A percentile compares a stretch with the other conserved stretches of the same genome.
Conservation (phyloP, 805 yeast species). For the Schwanniomyces sp. region DNA sequence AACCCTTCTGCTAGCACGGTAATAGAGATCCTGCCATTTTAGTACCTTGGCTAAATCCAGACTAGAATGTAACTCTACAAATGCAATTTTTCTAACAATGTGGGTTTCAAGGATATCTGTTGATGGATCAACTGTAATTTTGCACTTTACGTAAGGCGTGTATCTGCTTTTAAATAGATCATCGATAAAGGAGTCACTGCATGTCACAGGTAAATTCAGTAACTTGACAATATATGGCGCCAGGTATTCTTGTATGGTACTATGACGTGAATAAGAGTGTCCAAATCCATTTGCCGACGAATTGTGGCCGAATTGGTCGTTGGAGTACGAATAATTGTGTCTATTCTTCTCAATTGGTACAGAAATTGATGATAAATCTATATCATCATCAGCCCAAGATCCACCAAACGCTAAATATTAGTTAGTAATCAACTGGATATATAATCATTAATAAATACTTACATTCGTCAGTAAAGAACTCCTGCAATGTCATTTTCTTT, state of each 20-base stretch:
- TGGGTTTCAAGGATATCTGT: conserved; percentile 35
- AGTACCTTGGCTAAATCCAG: conserved; percentile 56
- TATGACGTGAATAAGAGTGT: conserved; percentile 6
- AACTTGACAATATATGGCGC: conserved; percentile 72
- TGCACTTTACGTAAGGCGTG: conserved; percentile 56
- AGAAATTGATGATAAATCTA: conserved; percentile 44
- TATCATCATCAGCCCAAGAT: conserved; percentile 49
- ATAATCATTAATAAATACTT: conserved; percentile 20
- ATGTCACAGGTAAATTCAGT: conserved; percentile 55
- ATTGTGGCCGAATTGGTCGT: conserved; percentile 9
- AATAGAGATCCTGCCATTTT: conserved; percentile 61
- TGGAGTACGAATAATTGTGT: conserved; percentile 8
- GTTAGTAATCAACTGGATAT: conserved; percentile 13
- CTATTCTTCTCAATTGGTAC: conserved; percentile 40
- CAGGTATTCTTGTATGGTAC: conserved; percentile 18
- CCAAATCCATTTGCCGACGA: conserved; percentile 7
- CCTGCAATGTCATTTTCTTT: conserved; percentile 47
- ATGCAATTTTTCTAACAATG: conserved; percentile 55
- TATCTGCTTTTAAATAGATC: conserved; percentile 66
- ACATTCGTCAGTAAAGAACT: conserved; percentile 46
- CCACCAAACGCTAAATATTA: conserved; percentile 38
- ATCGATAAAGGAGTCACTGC: conserved; percentile 50
- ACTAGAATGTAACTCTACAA: conserved; percentile 55
- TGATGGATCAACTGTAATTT: conserved; percentile 56
- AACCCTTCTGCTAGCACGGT: conserved; percentile 42